Evolutionary conservation across 2,329 filamentous ascomycete genomes (phyloP).

Genomic region (Alternaria incomplexa): DNA sequence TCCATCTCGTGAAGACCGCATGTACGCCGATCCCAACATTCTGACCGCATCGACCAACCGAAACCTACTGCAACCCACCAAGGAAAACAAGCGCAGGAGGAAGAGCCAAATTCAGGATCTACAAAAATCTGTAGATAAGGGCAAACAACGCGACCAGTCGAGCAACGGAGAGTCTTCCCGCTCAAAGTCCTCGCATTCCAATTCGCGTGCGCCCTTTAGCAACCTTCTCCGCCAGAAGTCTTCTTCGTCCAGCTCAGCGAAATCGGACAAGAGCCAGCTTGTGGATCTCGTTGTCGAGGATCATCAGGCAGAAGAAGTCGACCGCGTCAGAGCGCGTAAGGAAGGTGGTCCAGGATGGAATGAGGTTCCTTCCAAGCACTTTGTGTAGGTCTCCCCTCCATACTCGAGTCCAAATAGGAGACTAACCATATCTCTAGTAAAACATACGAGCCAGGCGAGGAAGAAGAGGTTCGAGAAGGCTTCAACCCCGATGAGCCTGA

Average conservation of each 20-base stretch:
- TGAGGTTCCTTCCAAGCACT: conserved; percentile 61
- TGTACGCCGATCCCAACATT: conserved; percentile 58
- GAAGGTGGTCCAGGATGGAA: conserved; percentile 68
- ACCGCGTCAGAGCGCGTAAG: conserved; percentile 66
- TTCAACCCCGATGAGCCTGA: conserved; percentile 59
- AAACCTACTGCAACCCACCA: conserved; percentile 60
- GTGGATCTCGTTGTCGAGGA: conserved; percentile 73
- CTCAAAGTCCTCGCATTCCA: conserved; percentile 45
- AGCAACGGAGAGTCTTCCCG: conserved; percentile 43
- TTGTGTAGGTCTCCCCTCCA: conserved; percentile 54
- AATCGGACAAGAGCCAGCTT: conserved; percentile 66
- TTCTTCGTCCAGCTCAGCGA: conserved; percentile 52
- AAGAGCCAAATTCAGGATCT: conserved; percentile 56
- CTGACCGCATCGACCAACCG: conserved; percentile 63
- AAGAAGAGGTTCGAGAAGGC: conserved; percentile 61
- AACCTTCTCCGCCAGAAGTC: conserved; percentile 57
- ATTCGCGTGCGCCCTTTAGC: conserved; percentile 41
- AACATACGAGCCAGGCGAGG: conserved; percentile 55
- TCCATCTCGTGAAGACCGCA: conserved; percentile 72
- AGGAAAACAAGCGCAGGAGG: conserved; percentile 54
- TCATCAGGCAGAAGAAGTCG: conserved; percentile 64
- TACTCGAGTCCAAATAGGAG: neutral
- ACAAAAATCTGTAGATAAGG: conserved; percentile 51
- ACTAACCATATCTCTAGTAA: conserved; percentile 43
- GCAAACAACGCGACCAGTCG: conserved; percentile 49